These are phyloP conservation scores for Botryotinia globosa DNA, from an alignment of 2,329 filamentous ascomycete species.

Conservation along the genomic window DNA sequence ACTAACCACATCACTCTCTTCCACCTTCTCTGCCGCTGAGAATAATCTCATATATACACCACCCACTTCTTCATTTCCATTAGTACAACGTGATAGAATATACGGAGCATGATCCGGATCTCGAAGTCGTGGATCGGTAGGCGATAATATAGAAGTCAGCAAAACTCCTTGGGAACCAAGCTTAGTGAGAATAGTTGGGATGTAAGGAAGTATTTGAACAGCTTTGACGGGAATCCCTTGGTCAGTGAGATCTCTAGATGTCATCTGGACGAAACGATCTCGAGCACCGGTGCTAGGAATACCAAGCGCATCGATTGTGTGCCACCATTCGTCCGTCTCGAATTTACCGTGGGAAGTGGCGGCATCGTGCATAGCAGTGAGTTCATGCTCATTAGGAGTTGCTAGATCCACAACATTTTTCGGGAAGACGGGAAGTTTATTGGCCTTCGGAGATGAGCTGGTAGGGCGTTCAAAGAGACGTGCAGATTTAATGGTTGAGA, in stretches of 20 bases:
- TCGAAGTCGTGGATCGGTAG: conserved; percentile 65
- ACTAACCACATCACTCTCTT: conserved; percentile 71
- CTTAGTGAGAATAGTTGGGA: conserved; percentile 82
- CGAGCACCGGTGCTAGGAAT: conserved; percentile 67
- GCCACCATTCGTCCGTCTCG: conserved; percentile 72
- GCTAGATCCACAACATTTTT: conserved; percentile 65
- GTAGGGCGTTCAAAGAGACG: conserved; percentile 51
- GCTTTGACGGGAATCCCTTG: conserved; percentile 78
- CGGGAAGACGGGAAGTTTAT: conserved; percentile 58
- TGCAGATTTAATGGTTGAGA: conserved; percentile 76
- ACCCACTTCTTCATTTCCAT: conserved; percentile 55
- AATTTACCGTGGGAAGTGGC: conserved; percentile 67
- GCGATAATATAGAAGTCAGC: conserved; percentile 65
- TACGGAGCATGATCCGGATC: conserved; percentile 63
- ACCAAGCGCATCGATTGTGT: conserved; percentile 73
- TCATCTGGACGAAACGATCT: conserved; percentile 68
- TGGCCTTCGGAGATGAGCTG: conserved; percentile 53
- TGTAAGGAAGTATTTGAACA: conserved; percentile 82
- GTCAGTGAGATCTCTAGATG: conserved; percentile 66
- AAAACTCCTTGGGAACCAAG: conserved; percentile 63
- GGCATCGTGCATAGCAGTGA: conserved; percentile 71
- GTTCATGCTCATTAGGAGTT: conserved; percentile 80
- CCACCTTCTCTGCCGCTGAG: conserved; percentile 62
- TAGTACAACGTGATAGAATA: conserved; percentile 63
- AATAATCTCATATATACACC: conserved; percentile 77